These are phyloP conservation scores for Ceriops tagal DNA, from an alignment of 345 rosid genomes.

Conservation along the genomic window DNA sequence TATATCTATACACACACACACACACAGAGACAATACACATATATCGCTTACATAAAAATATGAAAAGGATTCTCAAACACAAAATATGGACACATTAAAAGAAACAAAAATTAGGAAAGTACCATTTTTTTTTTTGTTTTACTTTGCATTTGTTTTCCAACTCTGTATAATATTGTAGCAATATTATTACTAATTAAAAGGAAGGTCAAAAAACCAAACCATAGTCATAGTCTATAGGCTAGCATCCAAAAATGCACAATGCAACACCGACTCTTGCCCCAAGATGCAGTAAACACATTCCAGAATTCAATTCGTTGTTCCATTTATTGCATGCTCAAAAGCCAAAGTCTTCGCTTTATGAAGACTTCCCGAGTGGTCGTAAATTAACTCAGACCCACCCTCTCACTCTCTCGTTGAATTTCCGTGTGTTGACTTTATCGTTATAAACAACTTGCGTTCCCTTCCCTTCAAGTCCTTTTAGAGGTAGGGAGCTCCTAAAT, in stretches of 20 bases:
- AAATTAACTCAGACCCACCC: background rate
- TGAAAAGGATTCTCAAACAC: too few species aligned
- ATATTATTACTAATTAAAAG: background rate
- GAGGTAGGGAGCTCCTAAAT: background rate
- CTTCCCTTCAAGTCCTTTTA: background rate
- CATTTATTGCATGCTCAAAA: background rate
- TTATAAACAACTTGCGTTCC: slow-evolving; percentile 1
- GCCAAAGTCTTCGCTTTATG: slow-evolving; percentile 7
- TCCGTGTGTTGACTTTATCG: slow-evolving; percentile 39
- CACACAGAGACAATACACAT: too few species aligned
- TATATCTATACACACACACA: too few species aligned
- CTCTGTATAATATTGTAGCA: too few species aligned
- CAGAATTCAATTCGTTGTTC: background rate
- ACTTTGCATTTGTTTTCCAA: too few species aligned
- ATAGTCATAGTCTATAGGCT: too few species aligned
- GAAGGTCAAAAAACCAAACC: background rate
- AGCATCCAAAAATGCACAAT: too few species aligned
- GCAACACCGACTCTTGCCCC: slow-evolving; percentile 11
- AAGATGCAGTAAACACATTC: background rate
- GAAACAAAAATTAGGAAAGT: too few species aligned
- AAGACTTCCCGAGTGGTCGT: slow-evolving; percentile 11
- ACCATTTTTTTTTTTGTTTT: too few species aligned
- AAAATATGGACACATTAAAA: too few species aligned
- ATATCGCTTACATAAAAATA: too few species aligned
- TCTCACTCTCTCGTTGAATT: background rate